These are phyloP conservation scores for Tieghemostelium lacteum DNA, from an alignment of 78 protist species.

Conservation along the genomic window DNA sequence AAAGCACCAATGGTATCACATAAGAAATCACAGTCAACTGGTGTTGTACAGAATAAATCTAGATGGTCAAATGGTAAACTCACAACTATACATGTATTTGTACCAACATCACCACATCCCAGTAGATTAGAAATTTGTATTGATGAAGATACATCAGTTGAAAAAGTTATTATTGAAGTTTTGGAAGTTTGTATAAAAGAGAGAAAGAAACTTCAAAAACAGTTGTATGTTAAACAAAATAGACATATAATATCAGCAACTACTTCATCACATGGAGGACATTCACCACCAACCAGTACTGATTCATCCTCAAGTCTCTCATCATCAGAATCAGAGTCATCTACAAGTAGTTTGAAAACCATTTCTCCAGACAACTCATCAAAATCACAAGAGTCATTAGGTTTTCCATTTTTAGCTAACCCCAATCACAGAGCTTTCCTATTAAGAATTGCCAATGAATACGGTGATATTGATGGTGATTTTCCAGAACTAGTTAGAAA, in stretches of 20 bases:
- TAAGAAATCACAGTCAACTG: constrained; percentile 23
- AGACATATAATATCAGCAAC: background rate
- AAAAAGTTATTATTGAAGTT: constrained; percentile 29
- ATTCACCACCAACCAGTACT: too few relatives aligned
- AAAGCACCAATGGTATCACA: background rate
- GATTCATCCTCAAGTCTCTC: background rate
- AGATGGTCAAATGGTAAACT: constrained; percentile 28
- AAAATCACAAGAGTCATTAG: constrained; percentile 1
- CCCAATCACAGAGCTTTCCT: constrained; percentile 18
- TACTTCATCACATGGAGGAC: background rate
- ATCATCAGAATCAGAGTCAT: background rate
- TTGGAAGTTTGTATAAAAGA: constrained; percentile 55
- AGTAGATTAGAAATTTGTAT: constrained; percentile 35
- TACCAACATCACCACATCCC: constrained; percentile 47
- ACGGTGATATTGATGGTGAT: constrained; percentile 47
- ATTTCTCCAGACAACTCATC: background rate
- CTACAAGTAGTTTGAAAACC: background rate
- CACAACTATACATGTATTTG: constrained; percentile 12
- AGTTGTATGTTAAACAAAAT: background rate
- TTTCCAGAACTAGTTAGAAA: background rate
- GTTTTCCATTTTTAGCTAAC: constrained; percentile 10
- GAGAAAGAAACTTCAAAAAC: constrained; percentile 14
- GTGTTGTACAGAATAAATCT: constrained; percentile 7
- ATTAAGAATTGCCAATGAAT: constrained; percentile 17
- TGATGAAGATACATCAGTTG: constrained; percentile 41